These are phyloP conservation scores for Albugo candida DNA, from an alignment of 352 stramenopile species.

Conservation along the genomic window DNA sequence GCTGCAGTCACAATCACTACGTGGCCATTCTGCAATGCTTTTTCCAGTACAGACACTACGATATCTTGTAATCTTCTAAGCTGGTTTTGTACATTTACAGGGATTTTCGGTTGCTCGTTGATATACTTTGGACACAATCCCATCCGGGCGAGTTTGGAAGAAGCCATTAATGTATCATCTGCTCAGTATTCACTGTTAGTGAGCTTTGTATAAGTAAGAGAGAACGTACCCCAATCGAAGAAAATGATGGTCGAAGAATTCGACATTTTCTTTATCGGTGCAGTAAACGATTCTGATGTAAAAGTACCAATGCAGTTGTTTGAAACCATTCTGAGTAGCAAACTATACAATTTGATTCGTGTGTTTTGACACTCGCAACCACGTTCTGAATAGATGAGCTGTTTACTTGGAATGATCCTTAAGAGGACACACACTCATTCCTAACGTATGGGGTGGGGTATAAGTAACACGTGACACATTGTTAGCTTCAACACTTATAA, in stretches of 20 bases:
- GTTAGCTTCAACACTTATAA: conserved; percentile 1
- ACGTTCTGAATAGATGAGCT: background rate
- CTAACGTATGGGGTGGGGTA: background rate
- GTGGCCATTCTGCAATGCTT: conserved; percentile 43
- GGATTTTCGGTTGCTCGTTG: conserved; percentile 64
- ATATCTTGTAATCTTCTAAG: conserved; percentile 55
- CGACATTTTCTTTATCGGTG: background rate
- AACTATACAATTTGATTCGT: background rate
- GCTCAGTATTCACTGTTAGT: conserved; percentile 1
- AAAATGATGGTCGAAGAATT: conserved; percentile 28
- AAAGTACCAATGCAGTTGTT: background rate
- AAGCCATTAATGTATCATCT: conserved; percentile 74
- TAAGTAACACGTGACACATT: background rate
- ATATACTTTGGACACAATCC: conserved; percentile 70
- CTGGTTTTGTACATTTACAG: conserved; percentile 41
- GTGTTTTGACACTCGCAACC: background rate
- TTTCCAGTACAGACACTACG: conserved; percentile 53
- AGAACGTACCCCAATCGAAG: conserved; percentile 61
- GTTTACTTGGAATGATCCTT: background rate
- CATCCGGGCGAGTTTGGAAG: conserved; percentile 56
- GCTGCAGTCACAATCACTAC: conserved; percentile 81
- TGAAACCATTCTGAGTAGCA: conserved; percentile 1
- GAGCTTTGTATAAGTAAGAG: background rate
- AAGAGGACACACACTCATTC: background rate
- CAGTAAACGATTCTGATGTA: background rate